A percentile compares a stretch with the other conserved stretches of the same genome.
Conservation (phyloP, 495 filamentous ascomycete genomes). For the Hyaloscypha bicolor region DNA sequence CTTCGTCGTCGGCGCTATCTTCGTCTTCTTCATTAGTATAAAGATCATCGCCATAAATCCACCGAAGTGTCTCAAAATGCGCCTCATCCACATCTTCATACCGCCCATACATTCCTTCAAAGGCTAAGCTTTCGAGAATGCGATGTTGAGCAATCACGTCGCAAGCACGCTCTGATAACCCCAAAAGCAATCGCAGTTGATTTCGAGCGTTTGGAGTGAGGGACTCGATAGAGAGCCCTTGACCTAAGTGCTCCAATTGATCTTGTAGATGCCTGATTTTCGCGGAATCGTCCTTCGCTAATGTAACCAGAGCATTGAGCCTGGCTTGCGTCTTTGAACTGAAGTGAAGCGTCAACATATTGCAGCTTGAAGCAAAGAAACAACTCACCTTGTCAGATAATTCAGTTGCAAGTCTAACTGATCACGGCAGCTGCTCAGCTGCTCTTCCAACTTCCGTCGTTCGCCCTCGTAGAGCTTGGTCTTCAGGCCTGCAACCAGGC, state of each 20-base stretch:
- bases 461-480: slow-evolving; percentile 28
- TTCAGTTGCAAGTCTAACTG: slow-evolving; percentile 31
- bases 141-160: background rate
- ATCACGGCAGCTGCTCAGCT: slow-evolving; percentile 27
- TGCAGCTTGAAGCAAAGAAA: background rate
- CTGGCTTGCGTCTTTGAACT: slow-evolving; percentile 3
- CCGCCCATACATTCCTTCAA: slow-evolving; percentile 3
- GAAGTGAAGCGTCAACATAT: background rate
- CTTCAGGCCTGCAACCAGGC: slow-evolving; percentile 26
- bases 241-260: slow-evolving; percentile 29
- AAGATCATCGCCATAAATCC: slow-evolving; percentile 23
- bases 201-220: background rate
- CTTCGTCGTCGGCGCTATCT: background rate
- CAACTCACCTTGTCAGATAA: slow-evolving; percentile 24
- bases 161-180: background rate
- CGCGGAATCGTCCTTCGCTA: slow-evolving; percentile 18
- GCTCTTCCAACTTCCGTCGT: slow-evolving; percentile 28
- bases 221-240: slow-evolving; percentile 20
- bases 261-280: slow-evolving; percentile 25
- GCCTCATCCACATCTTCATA: slow-evolving; percentile 18
- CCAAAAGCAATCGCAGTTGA: slow-evolving; percentile 6
- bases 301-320: slow-evolving; percentile 13
- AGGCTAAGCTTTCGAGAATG: slow-evolving; percentile 7
- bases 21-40: background rate
- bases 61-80: slow-evolving; percentile 33